These are phyloP conservation scores for Actinomortierella wolfii DNA, from an alignment of 371 early-diverging fungal genomes.

Conservation along the genomic window DNA sequence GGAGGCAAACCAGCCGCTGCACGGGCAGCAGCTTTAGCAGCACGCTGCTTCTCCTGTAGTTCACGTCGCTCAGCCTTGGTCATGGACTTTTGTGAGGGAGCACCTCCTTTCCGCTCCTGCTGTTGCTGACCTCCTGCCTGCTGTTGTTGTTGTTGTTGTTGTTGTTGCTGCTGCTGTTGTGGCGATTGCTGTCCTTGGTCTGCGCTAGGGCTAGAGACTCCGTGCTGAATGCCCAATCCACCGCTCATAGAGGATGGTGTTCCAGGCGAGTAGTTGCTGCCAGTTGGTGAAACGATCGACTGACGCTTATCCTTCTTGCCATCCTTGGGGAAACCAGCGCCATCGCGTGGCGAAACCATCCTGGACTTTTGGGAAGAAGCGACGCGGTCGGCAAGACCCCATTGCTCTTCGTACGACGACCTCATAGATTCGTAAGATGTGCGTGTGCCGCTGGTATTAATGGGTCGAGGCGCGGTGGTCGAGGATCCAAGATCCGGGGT, in stretches of 20 bases:
- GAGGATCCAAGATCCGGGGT: constrained; percentile 29
- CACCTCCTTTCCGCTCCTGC: constrained; percentile 20
- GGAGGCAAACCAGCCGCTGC: constrained; percentile 52
- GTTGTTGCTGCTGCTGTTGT: too few species aligned
- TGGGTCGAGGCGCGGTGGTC: constrained; percentile 25
- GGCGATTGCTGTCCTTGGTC: background rate
- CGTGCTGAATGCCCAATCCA: constrained; percentile 43
- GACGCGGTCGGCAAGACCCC: constrained; percentile 29
- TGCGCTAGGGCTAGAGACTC: constrained; percentile 3
- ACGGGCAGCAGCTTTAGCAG: constrained; percentile 67
- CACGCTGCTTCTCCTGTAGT: constrained; percentile 78
- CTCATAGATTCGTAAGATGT: constrained; percentile 46
- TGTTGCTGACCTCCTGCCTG: constrained; percentile 15
- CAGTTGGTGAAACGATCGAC: constrained; percentile 15
- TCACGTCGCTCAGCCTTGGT: constrained; percentile 92
- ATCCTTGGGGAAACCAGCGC: constrained; percentile 55
- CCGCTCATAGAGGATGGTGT: constrained; percentile 12
- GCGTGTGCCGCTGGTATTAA: constrained; percentile 22
- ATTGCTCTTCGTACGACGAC: constrained; percentile 43
- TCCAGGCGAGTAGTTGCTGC: constrained; percentile 9
- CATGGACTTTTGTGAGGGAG: constrained; percentile 58
- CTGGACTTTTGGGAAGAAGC: constrained; percentile 24
- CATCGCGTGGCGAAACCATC: constrained; percentile 40
- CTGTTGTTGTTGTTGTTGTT: constrained; percentile 1
- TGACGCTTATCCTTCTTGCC: constrained; percentile 42